phyloP scores from a whole-genome alignment of 441 rosid genomes.

The Metrosideros polymorpha region DNA sequence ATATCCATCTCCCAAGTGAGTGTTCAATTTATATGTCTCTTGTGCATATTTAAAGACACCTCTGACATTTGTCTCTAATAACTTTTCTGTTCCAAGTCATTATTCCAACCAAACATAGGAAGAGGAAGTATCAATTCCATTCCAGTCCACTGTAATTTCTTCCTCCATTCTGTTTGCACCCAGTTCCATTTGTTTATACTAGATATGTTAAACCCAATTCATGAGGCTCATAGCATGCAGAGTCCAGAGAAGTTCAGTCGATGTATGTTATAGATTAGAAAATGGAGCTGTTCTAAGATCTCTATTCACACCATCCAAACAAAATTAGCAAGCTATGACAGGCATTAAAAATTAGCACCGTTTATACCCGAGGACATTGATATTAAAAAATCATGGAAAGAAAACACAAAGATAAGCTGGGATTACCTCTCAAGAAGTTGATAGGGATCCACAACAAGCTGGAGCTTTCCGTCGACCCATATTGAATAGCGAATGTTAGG shows the following conservation, averaged over 20 bases:
- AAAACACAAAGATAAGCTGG: not conserved
- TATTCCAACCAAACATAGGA: not conserved
- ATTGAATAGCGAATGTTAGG: conserved; percentile 70
- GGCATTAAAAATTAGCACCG: not conserved
- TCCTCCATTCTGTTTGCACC: not conserved
- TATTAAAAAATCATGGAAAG: not conserved
- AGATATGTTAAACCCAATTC: not conserved
- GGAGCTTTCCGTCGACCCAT: conserved; percentile 89
- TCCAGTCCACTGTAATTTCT: not conserved
- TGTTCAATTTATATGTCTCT: not conserved
- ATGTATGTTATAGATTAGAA: not conserved
- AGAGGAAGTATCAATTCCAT: not conserved
- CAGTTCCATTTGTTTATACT: not conserved
- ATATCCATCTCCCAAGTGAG: not conserved
- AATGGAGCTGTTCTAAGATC: not conserved
- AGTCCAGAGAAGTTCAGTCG: not conserved
- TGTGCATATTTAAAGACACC: not conserved
- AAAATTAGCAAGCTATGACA: not conserved
- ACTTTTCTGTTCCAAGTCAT: not conserved
- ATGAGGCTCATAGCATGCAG: not conserved
- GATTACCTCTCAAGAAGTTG: conserved; percentile 73
- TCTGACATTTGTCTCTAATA: not conserved
- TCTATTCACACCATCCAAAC: not conserved
- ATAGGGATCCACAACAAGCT: conserved; percentile 81
- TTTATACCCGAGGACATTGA: not conserved